These are phyloP conservation scores for Metarhizium anisopliae DNA, from an alignment of 2,329 filamentous ascomycete genomes.

Conservation along the genomic window DNA sequence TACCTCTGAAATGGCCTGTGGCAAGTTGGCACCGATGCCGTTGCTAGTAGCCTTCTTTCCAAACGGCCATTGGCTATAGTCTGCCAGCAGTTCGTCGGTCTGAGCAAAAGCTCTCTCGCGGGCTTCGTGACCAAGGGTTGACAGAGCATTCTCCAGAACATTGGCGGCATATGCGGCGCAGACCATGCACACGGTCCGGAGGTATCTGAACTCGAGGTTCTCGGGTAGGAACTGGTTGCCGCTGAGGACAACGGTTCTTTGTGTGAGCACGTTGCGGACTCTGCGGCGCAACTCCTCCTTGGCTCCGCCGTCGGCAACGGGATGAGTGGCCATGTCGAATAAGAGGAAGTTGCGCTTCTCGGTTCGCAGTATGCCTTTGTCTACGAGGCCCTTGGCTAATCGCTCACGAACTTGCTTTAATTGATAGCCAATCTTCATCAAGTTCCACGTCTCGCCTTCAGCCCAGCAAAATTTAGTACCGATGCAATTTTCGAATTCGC, in stretches of 20 bases:
- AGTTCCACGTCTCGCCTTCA: slow-evolving; percentile 94
- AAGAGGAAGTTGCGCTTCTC: slow-evolving; percentile 99
- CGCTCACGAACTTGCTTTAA: slow-evolving; percentile 98
- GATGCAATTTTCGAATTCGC: background rate
- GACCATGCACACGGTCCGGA: slow-evolving; percentile 90
- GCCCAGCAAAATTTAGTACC: background rate
- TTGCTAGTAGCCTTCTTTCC: slow-evolving; percentile 69
- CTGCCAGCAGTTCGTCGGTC: slow-evolving; percentile 88
- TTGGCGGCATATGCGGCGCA: slow-evolving; percentile 98
- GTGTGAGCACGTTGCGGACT: slow-evolving; percentile 85
- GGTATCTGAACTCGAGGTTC: slow-evolving; percentile 86
- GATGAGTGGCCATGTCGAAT: slow-evolving; percentile 99
- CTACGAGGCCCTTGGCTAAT: slow-evolving; percentile 91
- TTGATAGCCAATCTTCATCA: slow-evolving; percentile 99
- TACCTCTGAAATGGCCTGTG: slow-evolving; percentile 73
- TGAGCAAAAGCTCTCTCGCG: slow-evolving; percentile 92
- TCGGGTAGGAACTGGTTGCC: slow-evolving; percentile 85
- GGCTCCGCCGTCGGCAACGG: slow-evolving; percentile 88
- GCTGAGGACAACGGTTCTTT: slow-evolving; percentile 85
- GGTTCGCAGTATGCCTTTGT: slow-evolving; percentile 96
- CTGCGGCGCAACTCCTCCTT: slow-evolving; percentile 95
- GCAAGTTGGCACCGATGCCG: slow-evolving; percentile 86
- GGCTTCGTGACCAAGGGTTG: slow-evolving; percentile 86
- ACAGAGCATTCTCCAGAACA: slow-evolving; percentile 94
- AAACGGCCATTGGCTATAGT: slow-evolving; percentile 98